Conservation (phyloP, 495 filamentous ascomycete species). For the Parathielavia hyrcaniae region DNA sequence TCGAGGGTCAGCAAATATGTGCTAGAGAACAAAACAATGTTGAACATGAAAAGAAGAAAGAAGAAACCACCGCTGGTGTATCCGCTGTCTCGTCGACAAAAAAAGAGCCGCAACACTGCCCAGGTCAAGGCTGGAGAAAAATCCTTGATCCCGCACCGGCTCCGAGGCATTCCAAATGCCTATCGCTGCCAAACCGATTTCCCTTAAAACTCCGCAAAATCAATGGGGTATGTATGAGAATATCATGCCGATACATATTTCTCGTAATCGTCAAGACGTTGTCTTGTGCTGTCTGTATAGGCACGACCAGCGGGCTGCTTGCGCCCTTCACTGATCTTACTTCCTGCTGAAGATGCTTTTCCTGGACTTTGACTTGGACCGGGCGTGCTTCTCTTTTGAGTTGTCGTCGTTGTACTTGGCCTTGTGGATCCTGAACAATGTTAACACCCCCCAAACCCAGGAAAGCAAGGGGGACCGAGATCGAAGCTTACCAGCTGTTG, state of each 20-base stretch:
- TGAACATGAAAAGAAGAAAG: not conserved
- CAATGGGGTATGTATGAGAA: constrained; percentile 18
- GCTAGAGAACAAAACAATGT: not conserved
- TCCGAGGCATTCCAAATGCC: not conserved
- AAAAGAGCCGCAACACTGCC: not conserved
- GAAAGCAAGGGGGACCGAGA: not conserved
- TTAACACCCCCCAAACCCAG: not conserved
- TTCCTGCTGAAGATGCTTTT: constrained; percentile 41
- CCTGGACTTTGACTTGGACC: constrained; percentile 44
- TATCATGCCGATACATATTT: constrained; percentile 16
- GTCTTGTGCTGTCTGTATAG: not conserved
- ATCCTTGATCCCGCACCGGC: not conserved
- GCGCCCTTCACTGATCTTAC: constrained; percentile 9
- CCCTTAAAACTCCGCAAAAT: constrained; percentile 17
- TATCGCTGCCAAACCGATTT: constrained; percentile 8
- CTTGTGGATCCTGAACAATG: constrained; percentile 73
- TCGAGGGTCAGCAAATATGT: not conserved
- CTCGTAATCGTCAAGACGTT: constrained; percentile 24
- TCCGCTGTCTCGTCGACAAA: not conserved
- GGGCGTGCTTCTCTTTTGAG: constrained; percentile 33
- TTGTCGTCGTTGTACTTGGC: constrained; percentile 75
- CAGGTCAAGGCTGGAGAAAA: not conserved
- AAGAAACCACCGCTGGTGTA: not conserved
- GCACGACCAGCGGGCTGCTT: not conserved
- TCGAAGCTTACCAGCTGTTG: constrained; percentile 77